These are phyloP conservation scores for Aspergillus ruber DNA, from an alignment of 2,329 filamentous ascomycete genomes.

Conservation along the genomic window DNA sequence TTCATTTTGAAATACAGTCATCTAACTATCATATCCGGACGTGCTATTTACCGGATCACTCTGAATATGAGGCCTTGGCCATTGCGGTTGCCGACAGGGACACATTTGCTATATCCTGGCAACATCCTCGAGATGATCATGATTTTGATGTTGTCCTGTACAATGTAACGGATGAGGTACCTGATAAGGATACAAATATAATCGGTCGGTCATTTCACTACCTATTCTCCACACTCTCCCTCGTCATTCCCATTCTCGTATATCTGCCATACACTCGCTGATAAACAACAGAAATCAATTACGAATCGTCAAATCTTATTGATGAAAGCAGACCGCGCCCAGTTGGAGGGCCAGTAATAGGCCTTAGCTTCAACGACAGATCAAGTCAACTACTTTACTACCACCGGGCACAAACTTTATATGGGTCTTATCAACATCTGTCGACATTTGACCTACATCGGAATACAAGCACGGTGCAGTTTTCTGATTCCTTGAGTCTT, in stretches of 20 bases:
- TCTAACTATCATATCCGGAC: slow-evolving; percentile 12
- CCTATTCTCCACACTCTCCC: not conserved
- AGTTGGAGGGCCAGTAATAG: slow-evolving; percentile 18
- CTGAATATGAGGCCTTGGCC: slow-evolving; percentile 23
- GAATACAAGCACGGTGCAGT: slow-evolving; percentile 21
- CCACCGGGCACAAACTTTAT: slow-evolving; percentile 26
- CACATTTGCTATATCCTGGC: slow-evolving; percentile 35
- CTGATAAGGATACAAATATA: slow-evolving; percentile 5
- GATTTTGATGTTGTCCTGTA: slow-evolving; percentile 28
- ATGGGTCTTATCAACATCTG: slow-evolving; percentile 27
- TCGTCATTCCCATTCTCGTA: not conserved
- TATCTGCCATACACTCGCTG: slow-evolving; percentile 1
- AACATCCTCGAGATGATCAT: slow-evolving; percentile 14
- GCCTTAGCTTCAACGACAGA: slow-evolving; percentile 32
- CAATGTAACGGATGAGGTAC: slow-evolving; percentile 6
- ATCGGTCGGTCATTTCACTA: slow-evolving; percentile 13
- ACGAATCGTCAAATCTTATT: slow-evolving; percentile 13
- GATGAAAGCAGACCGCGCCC: slow-evolving; percentile 6
- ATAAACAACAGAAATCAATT: slow-evolving; percentile 14
- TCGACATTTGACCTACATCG: slow-evolving; percentile 11
- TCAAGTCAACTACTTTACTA: slow-evolving; percentile 31
- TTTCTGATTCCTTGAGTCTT: slow-evolving; percentile 19
- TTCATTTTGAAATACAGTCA: slow-evolving; percentile 18
- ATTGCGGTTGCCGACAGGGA: slow-evolving; percentile 17
- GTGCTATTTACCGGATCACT: slow-evolving; percentile 23